Percentiles rank a stretch among this genome's conserved stretches.
Evolutionary conservation across 2,329 filamentous ascomycete genomes (phyloP).

Genomic region (Aureobasidium namibiae): DNA sequence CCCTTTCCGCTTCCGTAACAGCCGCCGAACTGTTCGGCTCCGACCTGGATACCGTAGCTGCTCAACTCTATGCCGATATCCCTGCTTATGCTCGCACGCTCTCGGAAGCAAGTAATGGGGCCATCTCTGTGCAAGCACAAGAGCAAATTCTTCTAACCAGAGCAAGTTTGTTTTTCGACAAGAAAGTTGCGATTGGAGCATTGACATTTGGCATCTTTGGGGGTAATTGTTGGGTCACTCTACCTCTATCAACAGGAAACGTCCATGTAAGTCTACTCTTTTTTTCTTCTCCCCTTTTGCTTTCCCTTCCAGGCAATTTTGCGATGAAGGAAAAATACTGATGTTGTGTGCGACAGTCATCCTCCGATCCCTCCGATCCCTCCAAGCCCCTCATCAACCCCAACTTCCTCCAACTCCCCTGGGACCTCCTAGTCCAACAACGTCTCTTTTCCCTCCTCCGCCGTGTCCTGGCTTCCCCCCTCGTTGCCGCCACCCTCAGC

Average conservation of each 20-base stretch:
- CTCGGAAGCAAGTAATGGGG: conserved; percentile 12
- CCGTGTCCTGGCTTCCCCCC: conserved; percentile 13
- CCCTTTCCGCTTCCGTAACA: conserved; percentile 20
- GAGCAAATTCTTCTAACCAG: conserved; percentile 37
- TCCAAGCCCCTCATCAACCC: conserved; percentile 32
- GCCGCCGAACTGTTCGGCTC: conserved; percentile 27
- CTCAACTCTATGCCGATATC: conserved; percentile 21
- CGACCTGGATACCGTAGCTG: conserved; percentile 16
- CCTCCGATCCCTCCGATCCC: conserved; percentile 25
- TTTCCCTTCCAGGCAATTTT: background rate
- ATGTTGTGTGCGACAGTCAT: background rate
- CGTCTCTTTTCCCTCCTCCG: conserved; percentile 24
- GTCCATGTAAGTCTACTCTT: conserved; percentile 18
- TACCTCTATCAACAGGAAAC: conserved; percentile 27
- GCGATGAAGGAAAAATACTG: no score
- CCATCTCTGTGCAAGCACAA: conserved; percentile 22
- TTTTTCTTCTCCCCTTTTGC: background rate
- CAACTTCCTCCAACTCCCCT: conserved; percentile 32
- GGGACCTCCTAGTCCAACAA: conserved; percentile 26
- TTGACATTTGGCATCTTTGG: conserved; percentile 31
- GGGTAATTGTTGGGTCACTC: conserved; percentile 27
- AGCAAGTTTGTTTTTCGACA: conserved; percentile 40
- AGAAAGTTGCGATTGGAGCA: conserved; percentile 38
- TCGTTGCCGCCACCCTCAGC: conserved; percentile 13
- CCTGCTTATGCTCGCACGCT: conserved; percentile 23